Conservation (phyloP, 2,329 filamentous ascomycete genomes). For the Colletotrichum plurivorum region DNA sequence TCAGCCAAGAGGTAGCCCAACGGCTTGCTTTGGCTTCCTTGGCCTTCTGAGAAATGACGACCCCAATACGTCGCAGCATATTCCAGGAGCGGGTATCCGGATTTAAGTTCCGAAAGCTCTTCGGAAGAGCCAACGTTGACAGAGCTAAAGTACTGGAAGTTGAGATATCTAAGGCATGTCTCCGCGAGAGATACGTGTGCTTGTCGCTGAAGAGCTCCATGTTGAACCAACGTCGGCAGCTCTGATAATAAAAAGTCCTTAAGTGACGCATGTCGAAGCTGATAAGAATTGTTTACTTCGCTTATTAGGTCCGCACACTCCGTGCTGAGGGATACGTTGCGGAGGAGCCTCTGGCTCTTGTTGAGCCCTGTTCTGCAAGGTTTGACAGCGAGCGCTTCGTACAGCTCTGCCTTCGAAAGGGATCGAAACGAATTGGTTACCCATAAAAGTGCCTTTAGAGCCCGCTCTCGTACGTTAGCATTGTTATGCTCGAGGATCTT, state of each 20-base stretch:
- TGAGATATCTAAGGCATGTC: slow-evolving; percentile 12
- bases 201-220: not conserved
- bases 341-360: not conserved
- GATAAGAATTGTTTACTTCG: not conserved
- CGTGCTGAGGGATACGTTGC: not conserved
- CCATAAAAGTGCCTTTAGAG: slow-evolving; percentile 11
- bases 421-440: slow-evolving; percentile 8
- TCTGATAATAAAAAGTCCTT: slow-evolving; percentile 3
- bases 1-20: not conserved
- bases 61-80: not conserved
- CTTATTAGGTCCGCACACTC: slow-evolving; percentile 13
- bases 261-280: slow-evolving; percentile 17
- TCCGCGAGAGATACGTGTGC: slow-evolving; percentile 9
- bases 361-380: not conserved
- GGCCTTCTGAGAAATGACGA: not conserved
- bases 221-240: not conserved
- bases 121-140: not conserved
- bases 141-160: not conserved
- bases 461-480: not conserved
- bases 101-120: not conserved
- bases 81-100: not conserved
- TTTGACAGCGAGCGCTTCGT: slow-evolving; percentile 15
- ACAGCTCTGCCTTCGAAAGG: slow-evolving; percentile 5
- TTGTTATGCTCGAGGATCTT: not conserved
- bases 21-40: not conserved